Evolutionary conservation across 1,284 basidiomycete genomes (phyloP).

Genomic region (Trichosporon sp.): DNA sequence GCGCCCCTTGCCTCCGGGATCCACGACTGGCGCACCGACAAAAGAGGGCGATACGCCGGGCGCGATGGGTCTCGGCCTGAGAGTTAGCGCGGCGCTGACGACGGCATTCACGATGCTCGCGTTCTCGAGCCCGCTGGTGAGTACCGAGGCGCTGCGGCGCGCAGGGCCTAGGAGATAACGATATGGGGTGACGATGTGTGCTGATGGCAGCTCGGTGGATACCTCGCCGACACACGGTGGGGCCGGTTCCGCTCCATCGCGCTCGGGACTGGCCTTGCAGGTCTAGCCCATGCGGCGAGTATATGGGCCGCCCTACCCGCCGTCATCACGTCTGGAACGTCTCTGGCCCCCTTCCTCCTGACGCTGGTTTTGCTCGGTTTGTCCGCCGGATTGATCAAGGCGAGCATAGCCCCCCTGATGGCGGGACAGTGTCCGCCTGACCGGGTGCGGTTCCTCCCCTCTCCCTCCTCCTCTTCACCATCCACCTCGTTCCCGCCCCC

Average conservation of each 20-base stretch:
- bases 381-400: neutral
- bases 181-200: no score
- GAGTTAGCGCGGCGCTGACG: constrained; percentile 33
- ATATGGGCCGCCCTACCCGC: neutral
- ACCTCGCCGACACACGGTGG: constrained; percentile 33
- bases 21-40: neutral
- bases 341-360: neutral
- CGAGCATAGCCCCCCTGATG: neutral
- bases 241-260: constrained; percentile 35
- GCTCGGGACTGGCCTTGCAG: constrained; percentile 30
- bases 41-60: neutral
- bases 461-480: no score
- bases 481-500: no score
- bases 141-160: neutral
- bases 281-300: constrained; percentile 1
- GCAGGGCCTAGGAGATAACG: no score
- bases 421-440: neutral
- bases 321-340: neutral
- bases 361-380: neutral
- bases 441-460: neutral
- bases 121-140: neutral
- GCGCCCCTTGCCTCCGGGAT: neutral
- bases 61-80: constrained; percentile 29
- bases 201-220: constrained; percentile 25
- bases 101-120: constrained; percentile 33